Base-by-base conservation (phyloP, 305 asterid genomes). In the Striga hermonthica region DNA sequence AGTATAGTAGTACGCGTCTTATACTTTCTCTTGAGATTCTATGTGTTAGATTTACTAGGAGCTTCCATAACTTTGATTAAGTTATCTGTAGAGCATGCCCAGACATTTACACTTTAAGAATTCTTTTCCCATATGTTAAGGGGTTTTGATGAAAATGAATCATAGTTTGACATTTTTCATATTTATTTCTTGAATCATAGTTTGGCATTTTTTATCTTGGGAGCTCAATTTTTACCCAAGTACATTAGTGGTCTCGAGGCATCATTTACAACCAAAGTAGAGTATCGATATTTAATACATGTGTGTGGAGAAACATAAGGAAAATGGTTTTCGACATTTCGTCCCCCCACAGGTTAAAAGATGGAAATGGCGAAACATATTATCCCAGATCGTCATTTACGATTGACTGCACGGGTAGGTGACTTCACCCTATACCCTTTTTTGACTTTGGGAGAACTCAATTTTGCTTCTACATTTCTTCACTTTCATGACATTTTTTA, bases 321-420 rank as follows among this genome's bases (percentile, higher is more conserved):
- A 22, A 0, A 39, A 3, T 59, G 65, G 60, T 63, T 70, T 76
- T 68, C 31, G 69, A n/a, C n/a, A n/a, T n/a, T n/a, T n/a, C n/a
- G n/a, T n/a, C n/a, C 48, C 66, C 68, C 64, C 72, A 41, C 83
- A 88, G 96, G 76, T 58, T 88, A 54, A 84, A 80, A 80, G 84
- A 86, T 69, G 85, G 88, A 65, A 76, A 68, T 57, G 83, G 91
- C 67, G 87, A 82, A 76, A 72, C 77, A 64, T 61, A 70, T 15
- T 86, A 84, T 77, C 91, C 90, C 55, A 80, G 83, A 75, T 83
- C 88, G 67, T 82, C 96, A 60, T 88, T 88, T 70, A 57, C 56
- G 66, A 81, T 84, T 71, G 57, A 88, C 76, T 86, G 95, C 83
- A 88, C 95, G 1, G 91, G 96, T 88, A 80, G 16, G 52, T 47